These are phyloP conservation scores for Calendula officinalis DNA, from an alignment of 129 eudicot species.

Conservation along the genomic window DNA sequence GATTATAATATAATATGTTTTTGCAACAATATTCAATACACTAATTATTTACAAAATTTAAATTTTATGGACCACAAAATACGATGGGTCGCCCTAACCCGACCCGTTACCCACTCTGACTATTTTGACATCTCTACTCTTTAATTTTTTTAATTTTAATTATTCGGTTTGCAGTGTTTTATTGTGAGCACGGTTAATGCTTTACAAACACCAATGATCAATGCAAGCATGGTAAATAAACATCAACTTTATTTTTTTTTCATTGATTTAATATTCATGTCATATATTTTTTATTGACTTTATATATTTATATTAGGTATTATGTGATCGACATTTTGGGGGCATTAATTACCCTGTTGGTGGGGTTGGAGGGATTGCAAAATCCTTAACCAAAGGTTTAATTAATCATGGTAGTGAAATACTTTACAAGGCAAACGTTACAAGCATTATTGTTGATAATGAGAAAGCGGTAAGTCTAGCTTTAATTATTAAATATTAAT, in stretches of 20 bases:
- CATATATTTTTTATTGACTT: conserved; percentile 15
- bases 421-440: conserved; percentile 85
- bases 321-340: conserved; percentile 96
- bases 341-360: conserved; percentile 99
- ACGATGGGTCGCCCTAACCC: not conserved
- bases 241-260: conserved; percentile 20
- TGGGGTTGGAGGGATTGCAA: conserved; percentile 95
- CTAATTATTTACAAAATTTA: not conserved
- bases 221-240: conserved; percentile 99
- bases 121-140: not conserved
- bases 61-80: not conserved
- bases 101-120: not conserved
- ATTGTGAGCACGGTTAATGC: conserved; percentile 97
- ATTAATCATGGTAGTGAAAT: conserved; percentile 83
- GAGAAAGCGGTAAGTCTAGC: conserved; percentile 81
- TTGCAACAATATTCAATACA: not conserved
- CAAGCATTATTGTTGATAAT: conserved; percentile 62
- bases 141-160: not conserved
- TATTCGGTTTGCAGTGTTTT: conserved; percentile 66
- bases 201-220: conserved; percentile 93
- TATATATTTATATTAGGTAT: conserved; percentile 51
- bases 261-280: conserved; percentile 16
- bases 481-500: not conserved
- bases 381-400: conserved; percentile 82
- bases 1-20: not conserved